Base-by-base conservation (phyloP, 2,329 filamentous ascomycete species). In the Aspergillus floridensis region DNA sequence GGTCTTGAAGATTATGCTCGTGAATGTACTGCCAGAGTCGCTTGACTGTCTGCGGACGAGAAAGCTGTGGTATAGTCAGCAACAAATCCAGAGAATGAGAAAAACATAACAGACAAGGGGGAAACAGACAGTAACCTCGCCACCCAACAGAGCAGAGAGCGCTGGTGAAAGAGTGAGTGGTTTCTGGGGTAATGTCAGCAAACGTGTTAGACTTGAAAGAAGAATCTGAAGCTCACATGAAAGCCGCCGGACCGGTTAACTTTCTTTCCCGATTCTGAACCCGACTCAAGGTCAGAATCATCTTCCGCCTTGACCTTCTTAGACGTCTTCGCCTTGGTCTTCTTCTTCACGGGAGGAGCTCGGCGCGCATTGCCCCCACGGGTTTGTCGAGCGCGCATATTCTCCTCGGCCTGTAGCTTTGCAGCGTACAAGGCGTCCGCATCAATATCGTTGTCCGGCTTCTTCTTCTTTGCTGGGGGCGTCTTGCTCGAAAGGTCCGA, bases 1-100 rank as follows among this genome's bases (percentile, higher is more conserved):
- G 93, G 67, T 98, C 93, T 76, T 99, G 95, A 5, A 99, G 86
- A 46, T 92, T 85, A 66, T 93, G 88, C 60, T 82, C 86, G 70
- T 96, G 96, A 78, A 99, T 96, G 72, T 99, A 92, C 62, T 89
- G 88, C 95, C 95, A 99, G 56, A 99, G 88, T 74, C 90, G 90
- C 81, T 98, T 98, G 68, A 99, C 95, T 0, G 93, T 93, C 75
- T 98, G 92, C 0, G 95, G 93, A 46, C 95, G 89, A 16, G 95
- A 96, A 22, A 99, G 85, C 87, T 96, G 71, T 51, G 31, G 10
- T 7, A 8, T 14, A 3, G 57, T 75, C 62, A 74, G 72, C 44
- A 29, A n/a, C 38, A 19, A 16, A 22, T 22, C 22, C 12, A 8
- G 55, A 46, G 21, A 10, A 56, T 22, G 22, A 48, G 46, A 32